Base-by-base conservation (phyloP, 1,284 basidiomycete species). In the Tranzscheliella williamsii region DNA sequence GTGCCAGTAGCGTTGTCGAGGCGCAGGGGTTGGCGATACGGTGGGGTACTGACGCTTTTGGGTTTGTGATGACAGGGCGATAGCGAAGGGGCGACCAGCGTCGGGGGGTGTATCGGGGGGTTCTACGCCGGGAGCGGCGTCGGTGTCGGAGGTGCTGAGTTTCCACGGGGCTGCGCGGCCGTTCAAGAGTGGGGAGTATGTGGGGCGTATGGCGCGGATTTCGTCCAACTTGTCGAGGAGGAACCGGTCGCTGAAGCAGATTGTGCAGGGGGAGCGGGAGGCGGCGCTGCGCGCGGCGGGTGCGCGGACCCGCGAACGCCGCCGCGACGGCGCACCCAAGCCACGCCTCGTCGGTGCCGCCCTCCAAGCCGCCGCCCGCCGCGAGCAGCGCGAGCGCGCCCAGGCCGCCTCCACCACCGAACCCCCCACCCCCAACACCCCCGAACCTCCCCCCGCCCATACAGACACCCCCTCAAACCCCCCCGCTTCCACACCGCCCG, bases 171-270 rank as follows among this genome's bases (percentile, higher is more conserved):
- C 53, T 5, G 42, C 54, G 15, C 41, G 38, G 16, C 57, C 67
- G 4, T 72, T 63, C 53, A 72, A 72, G 29, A 51, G 53, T 11
- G 17, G 27, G 23, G 57, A 64, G 0, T 66, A 60, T 17, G 37
- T 46, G 4, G 38, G 45, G 13, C 42, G 49, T 4, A 61, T 65
- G 43, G 27, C 52, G 13, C 57, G 51, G 30, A 65, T 55, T 15
- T 57, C 62, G 9, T 60, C 60, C 8, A 67, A 64, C 16, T 31
- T 67, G 17, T 49, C 58, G 8, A 42, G 68, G 20, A 34, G 68
- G 5, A 72, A 72, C 53, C 72, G 72, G 54, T 61, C 66, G 12
- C 38, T 72, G 15, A 74, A 74, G 48, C 72, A 74, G 49, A 45
- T 74, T 34, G 30, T 74, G 27, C 67, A 63, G 37, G 43, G 41